Evolutionary conservation across 2,329 filamentous ascomycete genomes (phyloP).

Genomic region (Diaporthe vaccinii): DNA sequence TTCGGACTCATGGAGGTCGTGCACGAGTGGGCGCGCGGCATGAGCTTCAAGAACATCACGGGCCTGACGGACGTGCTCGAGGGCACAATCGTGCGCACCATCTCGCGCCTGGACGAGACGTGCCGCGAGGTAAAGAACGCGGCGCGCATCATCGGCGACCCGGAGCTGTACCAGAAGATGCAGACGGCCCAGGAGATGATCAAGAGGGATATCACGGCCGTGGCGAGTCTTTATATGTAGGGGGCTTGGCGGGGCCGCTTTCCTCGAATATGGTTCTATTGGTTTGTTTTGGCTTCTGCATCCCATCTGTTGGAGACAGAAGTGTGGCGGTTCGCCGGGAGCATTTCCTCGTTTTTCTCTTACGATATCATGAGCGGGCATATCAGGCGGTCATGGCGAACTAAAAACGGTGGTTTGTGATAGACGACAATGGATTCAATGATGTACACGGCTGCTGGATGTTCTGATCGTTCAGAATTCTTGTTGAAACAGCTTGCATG

Average conservation of each 20-base stretch:
- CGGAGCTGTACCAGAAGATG: slow-evolving; percentile 95
- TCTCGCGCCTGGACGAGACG: slow-evolving; percentile 93
- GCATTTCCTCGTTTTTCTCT: not conserved
- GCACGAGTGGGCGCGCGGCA: slow-evolving; percentile 97
- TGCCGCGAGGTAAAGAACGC: slow-evolving; percentile 98
- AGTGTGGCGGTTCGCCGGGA: not conserved
- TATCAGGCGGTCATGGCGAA: slow-evolving; percentile 3
- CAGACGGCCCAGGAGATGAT: slow-evolving; percentile 97
- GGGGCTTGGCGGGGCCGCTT: not conserved
- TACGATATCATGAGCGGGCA: slow-evolving; percentile 11
- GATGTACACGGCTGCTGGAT: not conserved
- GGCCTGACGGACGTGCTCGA: slow-evolving; percentile 96
- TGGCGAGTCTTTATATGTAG: slow-evolving; percentile 90
- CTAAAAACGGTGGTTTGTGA: slow-evolving; percentile 1
- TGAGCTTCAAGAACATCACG: slow-evolving; percentile 98
- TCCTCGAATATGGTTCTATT: not conserved
- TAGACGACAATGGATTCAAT: slow-evolving; percentile 21
- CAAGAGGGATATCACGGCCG: slow-evolving; percentile 93
- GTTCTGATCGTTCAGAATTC: not conserved
- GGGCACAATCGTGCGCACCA: slow-evolving; percentile 95
- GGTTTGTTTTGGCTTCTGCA: not conserved
- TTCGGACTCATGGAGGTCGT: slow-evolving; percentile 98
- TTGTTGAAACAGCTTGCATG: not conserved
- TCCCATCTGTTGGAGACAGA: not conserved
- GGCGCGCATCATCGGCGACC: slow-evolving; percentile 94